These are phyloP conservation scores for Crotalaria pallida DNA, from an alignment of 306 rosid genomes.

Conservation along the genomic window DNA sequence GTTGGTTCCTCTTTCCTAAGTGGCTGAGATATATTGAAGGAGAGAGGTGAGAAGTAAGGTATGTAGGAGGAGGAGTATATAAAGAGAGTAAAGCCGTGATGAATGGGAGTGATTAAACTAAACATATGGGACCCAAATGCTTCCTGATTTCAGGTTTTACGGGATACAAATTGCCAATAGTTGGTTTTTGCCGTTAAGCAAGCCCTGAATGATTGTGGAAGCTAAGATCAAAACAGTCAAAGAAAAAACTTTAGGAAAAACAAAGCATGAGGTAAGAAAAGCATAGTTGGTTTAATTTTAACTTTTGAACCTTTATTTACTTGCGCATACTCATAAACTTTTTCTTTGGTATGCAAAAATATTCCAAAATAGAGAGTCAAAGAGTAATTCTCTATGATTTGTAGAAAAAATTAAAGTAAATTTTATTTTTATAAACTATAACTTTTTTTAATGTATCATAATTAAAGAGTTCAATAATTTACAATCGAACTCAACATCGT, in stretches of 20 bases:
- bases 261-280: not conserved
- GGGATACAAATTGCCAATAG: slow-evolving; percentile 47
- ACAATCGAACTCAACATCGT: too few relatives aligned
- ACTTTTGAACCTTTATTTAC: not conserved
- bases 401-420: too few relatives aligned
- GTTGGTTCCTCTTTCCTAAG: slow-evolving; percentile 9
- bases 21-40: not conserved
- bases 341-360: too few relatives aligned
- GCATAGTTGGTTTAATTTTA: not conserved
- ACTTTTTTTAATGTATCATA: too few relatives aligned
- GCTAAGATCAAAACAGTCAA: slow-evolving; percentile 2
- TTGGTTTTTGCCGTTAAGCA: slow-evolving; percentile 74
- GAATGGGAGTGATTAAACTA: slow-evolving; percentile 53
- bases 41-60: slow-evolving; percentile 17
- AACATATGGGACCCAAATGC: slow-evolving; percentile 49
- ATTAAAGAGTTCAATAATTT: too few relatives aligned
- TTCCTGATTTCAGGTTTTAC: slow-evolving; percentile 58
- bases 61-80: slow-evolving; percentile 35
- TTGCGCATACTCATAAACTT: too few relatives aligned
- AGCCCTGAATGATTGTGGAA: slow-evolving; percentile 40
- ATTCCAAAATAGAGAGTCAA: too few relatives aligned
- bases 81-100: slow-evolving; percentile 43
- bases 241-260: not conserved
- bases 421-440: too few relatives aligned
- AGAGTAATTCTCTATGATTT: too few relatives aligned